Conservation (phyloP, 805 yeast species). For the Candida caryicola region DNA sequence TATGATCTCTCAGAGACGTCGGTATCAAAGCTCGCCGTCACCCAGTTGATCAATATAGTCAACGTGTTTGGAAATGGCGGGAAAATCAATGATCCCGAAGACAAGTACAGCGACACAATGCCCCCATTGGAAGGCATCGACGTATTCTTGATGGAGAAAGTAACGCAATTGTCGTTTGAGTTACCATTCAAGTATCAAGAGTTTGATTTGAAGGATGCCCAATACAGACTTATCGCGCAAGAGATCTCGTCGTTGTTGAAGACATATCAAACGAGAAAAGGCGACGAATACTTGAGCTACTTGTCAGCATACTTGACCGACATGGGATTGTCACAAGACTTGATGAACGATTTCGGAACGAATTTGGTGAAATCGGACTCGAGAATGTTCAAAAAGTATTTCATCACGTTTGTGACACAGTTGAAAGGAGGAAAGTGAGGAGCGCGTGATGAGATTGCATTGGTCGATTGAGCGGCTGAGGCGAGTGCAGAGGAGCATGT, state of each 20-base stretch:
- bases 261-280: conserved; percentile 46
- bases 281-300: conserved; percentile 43
- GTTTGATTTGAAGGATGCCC: conserved; percentile 75
- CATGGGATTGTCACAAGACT: conserved; percentile 54
- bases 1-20: conserved; percentile 61
- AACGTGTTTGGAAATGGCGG: conserved; percentile 58
- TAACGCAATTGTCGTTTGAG: conserved; percentile 69
- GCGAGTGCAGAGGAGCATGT: no score
- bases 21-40: conserved; percentile 65
- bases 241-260: conserved; percentile 73
- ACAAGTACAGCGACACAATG: conserved; percentile 47
- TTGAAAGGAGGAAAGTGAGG: conserved; percentile 24
- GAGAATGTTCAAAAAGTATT: conserved; percentile 70
- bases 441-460: no score
- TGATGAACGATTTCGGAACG: conserved; percentile 60
- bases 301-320: conserved; percentile 55
- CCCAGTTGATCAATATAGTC: conserved; percentile 63
- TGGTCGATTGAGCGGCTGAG: no score
- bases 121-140: conserved; percentile 67
- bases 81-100: conserved; percentile 57
- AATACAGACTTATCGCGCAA: conserved; percentile 65
- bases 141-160: conserved; percentile 63
- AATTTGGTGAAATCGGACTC: conserved; percentile 54
- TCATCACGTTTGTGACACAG: conserved; percentile 43
- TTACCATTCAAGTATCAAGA: conserved; percentile 70